Base-by-base conservation (phyloP, 2,329 filamentous ascomycete genomes). In the Metarhizium album region DNA sequence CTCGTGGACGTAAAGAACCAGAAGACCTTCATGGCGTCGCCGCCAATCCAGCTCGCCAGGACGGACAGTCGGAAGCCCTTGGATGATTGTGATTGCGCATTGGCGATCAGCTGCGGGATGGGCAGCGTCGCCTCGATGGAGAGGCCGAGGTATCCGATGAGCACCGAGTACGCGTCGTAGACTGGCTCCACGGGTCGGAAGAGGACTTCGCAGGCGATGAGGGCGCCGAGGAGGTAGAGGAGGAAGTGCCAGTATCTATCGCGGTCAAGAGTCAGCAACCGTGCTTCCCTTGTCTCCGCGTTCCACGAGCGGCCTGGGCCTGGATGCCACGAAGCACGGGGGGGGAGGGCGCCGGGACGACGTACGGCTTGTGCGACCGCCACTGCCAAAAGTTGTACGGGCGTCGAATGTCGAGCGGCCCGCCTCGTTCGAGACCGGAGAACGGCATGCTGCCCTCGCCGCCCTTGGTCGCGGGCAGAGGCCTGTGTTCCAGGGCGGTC, bases 331-430 rank as follows among this genome's bases (percentile, higher is more conserved):
- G 33, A 35, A 13, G 33, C 5, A 31, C 5, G 14, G 16, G 9
- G 33, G n/a, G 20, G 20, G 7, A 20, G 18, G 18, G 37, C 2
- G 18, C 27, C 27, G 37, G 37, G 11, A 13, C 37, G 5, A 73
- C 78, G 53, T 64, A 84, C 70, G 86, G 85, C 59, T 82, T 82
- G 5, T 82, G 75, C 20, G 79, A 80, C 51, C 81, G 76, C 87
- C 87, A 91, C 66, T 87, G 86, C 87, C 87, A 91, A 65, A 91
- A 91, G 60, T 82, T 78, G 63, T 83, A 90, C 1, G 87, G 87
- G 23, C 87, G 73, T 54, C 72, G 73, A n/a, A 60, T 60, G 9
- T 60, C 59, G 53, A 62, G 62, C 6, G 60, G 23, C 9, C 64
- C 69, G 54, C 74, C 70, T 38, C 73, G 64, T 7, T 70, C 61